Base-by-base conservation (phyloP, 2,329 filamentous ascomycete species). In the Botrytis fabae region DNA sequence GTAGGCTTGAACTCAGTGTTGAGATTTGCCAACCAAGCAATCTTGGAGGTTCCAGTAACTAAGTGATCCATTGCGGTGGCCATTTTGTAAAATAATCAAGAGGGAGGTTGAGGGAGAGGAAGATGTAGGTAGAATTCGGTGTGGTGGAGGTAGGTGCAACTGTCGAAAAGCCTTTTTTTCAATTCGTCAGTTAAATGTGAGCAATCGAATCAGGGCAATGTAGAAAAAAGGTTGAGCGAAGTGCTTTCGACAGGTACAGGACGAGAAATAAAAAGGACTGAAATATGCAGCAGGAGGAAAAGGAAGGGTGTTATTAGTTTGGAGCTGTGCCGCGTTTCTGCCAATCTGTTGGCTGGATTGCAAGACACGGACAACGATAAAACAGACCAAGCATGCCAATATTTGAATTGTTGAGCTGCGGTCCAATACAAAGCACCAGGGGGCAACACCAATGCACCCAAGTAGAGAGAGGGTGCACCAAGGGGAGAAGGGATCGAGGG, bases 31-130 rank as follows among this genome's bases (percentile, higher is more conserved):
- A 91, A 85, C 89, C 89, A 91, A 81, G 87, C 86, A 78, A 91
- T 89, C 83, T 88, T 88, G 81, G 88, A 88, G 80, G 90, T 91
- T 83, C 93, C 91, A 81, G 92, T 90, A 82, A 90, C 89, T 82
- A 97, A 90, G 85, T 97, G 94, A 83, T 97, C 93, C 82, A 96
- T 89, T 83, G 94, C 92, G 82, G 91, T 92, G 73, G 85, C 84
- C 80, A 81, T 81, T 74, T 48, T 76, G 64, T 9, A 4, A 65
- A 48, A 44, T 69, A 35, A 64, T 59, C 65, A 42, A 62, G 46
- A 48, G 38, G 63, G 51, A 69, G 42, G 44, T 42, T 42, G 65
- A 59, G 42, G 64, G 10, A 44, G 51, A 57, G 51, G 51, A 44
- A 44, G 70, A 62, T 70, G 65, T 73, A 73, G 54, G 54, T 48